A percentile compares a stretch with the other conserved stretches of the same genome.
These are phyloP conservation scores for Globisporangium okanoganense DNA, from an alignment of 352 stramenopile genomes.

Conservation along the genomic window DNA sequence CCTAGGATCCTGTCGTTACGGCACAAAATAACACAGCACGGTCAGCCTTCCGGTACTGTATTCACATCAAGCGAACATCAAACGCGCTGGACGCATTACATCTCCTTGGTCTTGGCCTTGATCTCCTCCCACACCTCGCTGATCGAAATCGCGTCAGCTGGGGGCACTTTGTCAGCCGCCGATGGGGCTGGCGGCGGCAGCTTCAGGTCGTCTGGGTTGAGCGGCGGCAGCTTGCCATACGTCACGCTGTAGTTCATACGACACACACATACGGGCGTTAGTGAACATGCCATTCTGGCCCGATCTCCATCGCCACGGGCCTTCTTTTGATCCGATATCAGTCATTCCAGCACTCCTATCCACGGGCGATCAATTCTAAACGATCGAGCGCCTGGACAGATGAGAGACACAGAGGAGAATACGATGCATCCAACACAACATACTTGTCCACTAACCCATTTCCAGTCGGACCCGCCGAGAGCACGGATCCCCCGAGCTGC, in stretches of 20 bases:
- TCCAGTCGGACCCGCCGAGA: slow-evolving; percentile 55
- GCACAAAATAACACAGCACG: background rate
- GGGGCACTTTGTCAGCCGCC: slow-evolving; percentile 65
- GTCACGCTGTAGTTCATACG: slow-evolving; percentile 29
- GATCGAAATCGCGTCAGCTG: slow-evolving; percentile 69
- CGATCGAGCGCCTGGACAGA: background rate
- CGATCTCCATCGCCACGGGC: background rate
- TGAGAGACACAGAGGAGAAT: background rate
- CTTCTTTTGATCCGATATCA: background rate
- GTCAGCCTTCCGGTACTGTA: no score
- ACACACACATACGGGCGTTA: slow-evolving; percentile 5
- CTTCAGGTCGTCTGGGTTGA: slow-evolving; percentile 87
- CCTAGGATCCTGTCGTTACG: slow-evolving; percentile 54
- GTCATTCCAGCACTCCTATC: background rate
- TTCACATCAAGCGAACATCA: no score
- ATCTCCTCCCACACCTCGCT: slow-evolving; percentile 83
- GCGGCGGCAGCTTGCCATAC: slow-evolving; percentile 74
- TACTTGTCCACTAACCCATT: slow-evolving; percentile 52
- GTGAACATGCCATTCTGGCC: background rate
- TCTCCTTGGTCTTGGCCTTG: slow-evolving; percentile 75
- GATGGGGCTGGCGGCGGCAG: slow-evolving; percentile 70
- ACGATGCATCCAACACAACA: slow-evolving; percentile 5
- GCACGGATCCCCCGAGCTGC: slow-evolving; percentile 52
- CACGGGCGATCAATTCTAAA: background rate
- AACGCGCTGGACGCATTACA: no score